These are phyloP conservation scores for Vigna trinervia DNA, from an alignment of 306 rosid species.

Conservation along the genomic window DNA sequence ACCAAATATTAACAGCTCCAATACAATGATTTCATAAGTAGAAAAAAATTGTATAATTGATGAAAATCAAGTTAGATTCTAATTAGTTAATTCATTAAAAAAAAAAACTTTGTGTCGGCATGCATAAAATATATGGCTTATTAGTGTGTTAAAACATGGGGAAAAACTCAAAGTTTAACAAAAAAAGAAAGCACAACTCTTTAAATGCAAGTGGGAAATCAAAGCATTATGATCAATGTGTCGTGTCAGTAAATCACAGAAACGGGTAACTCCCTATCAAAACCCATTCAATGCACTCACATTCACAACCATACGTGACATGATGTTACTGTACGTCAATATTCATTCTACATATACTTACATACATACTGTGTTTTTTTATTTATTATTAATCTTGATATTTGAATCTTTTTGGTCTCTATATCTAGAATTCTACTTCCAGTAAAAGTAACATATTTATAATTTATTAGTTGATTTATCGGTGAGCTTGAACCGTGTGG, in stretches of 20 bases:
- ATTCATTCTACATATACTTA: no score
- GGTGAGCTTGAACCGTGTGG: no score
- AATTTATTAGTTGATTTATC: no score
- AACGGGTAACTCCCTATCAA: not conserved
- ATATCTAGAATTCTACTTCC: no score
- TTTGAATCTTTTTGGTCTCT: no score
- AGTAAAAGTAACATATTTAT: no score
- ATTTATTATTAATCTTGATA: no score
- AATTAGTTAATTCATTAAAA: not conserved
- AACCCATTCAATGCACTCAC: slow-evolving; percentile 32
- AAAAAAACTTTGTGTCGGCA: not conserved
- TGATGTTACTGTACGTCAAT: no score
- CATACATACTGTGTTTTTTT: no score
- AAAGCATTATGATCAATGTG: not conserved
- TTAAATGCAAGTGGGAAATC: not conserved
- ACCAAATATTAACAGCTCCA: not conserved
- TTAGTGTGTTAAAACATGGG: not conserved
- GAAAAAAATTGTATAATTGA: not conserved
- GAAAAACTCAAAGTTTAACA: not conserved
- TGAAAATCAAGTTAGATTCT: not conserved
- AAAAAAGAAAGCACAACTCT: not conserved
- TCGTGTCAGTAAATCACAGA: slow-evolving; percentile 6
- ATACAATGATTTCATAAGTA: not conserved
- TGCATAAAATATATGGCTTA: not conserved
- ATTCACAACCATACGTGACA: not conserved